A percentile compares a stretch with the other conserved stretches of the same genome.
phyloP scores from a whole-genome alignment of 352 stramenopile species.

The Pythium phragmiticola region DNA sequence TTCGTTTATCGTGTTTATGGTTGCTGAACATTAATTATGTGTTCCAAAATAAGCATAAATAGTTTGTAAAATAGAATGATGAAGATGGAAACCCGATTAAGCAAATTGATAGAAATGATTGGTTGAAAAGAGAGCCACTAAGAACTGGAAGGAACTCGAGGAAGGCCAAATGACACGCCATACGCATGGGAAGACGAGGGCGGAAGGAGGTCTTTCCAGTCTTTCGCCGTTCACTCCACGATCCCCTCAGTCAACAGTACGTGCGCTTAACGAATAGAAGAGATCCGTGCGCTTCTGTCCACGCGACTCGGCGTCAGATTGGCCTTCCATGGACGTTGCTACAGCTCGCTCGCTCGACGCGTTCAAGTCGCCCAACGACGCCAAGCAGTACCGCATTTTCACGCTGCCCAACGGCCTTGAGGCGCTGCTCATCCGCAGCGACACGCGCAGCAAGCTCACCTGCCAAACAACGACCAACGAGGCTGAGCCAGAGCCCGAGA shows the following conservation, averaged over 20 bases:
- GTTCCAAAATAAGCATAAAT: too few species aligned
- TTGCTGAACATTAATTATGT: background rate
- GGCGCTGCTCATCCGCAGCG: constrained; percentile 34
- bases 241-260: background rate
- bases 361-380: constrained; percentile 43
- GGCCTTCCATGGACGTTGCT: background rate
- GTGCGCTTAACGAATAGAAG: background rate
- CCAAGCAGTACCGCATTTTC: constrained; percentile 52
- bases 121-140: constrained; percentile 21
- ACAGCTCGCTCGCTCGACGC: constrained; percentile 29
- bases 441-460: background rate
- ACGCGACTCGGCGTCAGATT: background rate
- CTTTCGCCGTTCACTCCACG: background rate
- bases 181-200: constrained; percentile 2
- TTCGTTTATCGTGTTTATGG: background rate
- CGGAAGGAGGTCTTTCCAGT: background rate
- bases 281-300: background rate
- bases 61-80: too few species aligned
- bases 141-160: constrained; percentile 28
- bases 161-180: constrained; percentile 17
- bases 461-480: background rate
- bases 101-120: constrained; percentile 8
- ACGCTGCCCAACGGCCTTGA: constrained; percentile 52
- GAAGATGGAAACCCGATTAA: too few species aligned
- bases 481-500: constrained; percentile 28